A percentile compares a stretch with the other conserved stretches of the same genome.
Evolutionary conservation across 1,284 basidiomycete species (phyloP).

Genomic region (Austropuccinia psidii): DNA sequence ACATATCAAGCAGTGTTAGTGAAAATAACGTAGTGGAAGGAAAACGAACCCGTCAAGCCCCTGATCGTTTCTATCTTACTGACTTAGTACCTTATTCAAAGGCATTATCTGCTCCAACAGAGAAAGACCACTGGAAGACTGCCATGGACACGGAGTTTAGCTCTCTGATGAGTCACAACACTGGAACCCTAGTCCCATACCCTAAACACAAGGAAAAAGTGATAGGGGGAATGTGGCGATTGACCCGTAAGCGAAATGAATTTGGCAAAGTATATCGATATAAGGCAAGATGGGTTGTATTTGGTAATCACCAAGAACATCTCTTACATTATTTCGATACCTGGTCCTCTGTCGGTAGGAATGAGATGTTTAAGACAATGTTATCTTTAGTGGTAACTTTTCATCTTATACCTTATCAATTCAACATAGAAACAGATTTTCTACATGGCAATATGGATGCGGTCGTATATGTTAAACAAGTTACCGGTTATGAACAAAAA

Average conservation of each 20-base stretch:
- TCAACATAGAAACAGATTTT: neutral
- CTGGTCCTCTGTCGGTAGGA: neutral
- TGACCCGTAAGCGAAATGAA: constrained; percentile 2
- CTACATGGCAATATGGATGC: too few relatives aligned
- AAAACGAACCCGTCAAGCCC: too few relatives aligned
- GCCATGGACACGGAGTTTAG: neutral
- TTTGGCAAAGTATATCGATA: neutral
- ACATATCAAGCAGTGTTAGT: too few relatives aligned
- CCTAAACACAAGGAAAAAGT: neutral
- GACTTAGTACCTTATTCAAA: too few relatives aligned
- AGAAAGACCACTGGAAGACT: too few relatives aligned
- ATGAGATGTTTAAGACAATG: neutral
- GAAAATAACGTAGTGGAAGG: too few relatives aligned
- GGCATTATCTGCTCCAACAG: too few relatives aligned
- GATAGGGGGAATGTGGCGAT: constrained; percentile 21
- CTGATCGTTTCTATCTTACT: too few relatives aligned
- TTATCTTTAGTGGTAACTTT: too few relatives aligned
- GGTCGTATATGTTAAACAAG: too few relatives aligned
- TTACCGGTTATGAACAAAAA: too few relatives aligned
- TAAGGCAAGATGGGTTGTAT: constrained; percentile 7
- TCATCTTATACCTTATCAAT: too few relatives aligned
- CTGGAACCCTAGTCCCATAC: neutral
- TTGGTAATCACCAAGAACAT: constrained; percentile 3
- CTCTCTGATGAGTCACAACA: neutral
- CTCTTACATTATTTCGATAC: neutral